Evolutionary conservation across 441 rosid genomes (phyloP).

Genomic region (Gossypium davidsonii): DNA sequence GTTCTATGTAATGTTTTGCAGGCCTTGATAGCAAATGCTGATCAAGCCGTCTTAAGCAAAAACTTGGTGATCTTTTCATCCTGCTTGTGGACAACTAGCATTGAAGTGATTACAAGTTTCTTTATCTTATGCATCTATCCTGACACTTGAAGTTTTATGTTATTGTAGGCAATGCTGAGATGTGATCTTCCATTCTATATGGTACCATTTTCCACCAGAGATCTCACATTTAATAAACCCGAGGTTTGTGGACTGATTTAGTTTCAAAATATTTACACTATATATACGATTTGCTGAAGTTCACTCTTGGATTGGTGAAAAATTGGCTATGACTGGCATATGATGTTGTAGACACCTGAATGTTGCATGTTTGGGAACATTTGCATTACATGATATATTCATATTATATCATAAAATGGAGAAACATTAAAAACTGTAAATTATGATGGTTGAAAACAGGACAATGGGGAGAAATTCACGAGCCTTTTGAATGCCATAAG

Average conservation of each 20-base stretch:
- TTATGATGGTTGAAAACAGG: constrained; percentile 35
- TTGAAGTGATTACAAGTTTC: background rate
- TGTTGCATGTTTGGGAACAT: background rate
- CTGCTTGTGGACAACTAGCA: background rate
- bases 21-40: constrained; percentile 16
- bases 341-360: background rate
- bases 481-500: constrained; percentile 67
- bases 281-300: background rate
- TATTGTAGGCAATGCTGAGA: constrained; percentile 70
- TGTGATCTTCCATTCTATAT: constrained; percentile 83
- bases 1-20: background rate
- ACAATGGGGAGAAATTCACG: constrained; percentile 72
- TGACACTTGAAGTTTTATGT: background rate
- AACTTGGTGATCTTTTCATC: constrained; percentile 14
- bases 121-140: background rate
- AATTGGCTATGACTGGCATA: background rate
- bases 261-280: background rate
- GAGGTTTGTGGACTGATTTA: constrained; percentile 49
- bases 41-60: constrained; percentile 19
- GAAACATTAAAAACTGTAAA: background rate
- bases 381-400: background rate
- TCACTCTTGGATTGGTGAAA: background rate
- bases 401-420: background rate
- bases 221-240: constrained; percentile 65
- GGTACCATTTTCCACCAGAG: constrained; percentile 68